Base-by-base conservation (phyloP, 176 grass and related monocot species). In the Paspalum notatum region DNA sequence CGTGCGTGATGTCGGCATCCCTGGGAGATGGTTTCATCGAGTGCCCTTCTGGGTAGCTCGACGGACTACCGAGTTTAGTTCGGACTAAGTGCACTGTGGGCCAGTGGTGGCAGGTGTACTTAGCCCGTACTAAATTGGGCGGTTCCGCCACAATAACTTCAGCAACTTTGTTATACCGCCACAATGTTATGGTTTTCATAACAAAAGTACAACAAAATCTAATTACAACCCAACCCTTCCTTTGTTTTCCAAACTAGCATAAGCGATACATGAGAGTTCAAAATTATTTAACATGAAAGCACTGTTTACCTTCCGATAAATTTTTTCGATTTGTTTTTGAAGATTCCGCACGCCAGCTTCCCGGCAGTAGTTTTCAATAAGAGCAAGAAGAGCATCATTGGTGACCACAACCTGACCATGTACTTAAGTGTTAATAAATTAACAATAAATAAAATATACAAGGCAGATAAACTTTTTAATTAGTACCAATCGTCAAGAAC, bases 271-370 rank as follows among this genome's bases (percentile, higher is more conserved):
- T 22, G 55, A 58, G 55, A n/a, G 55, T 24, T 58, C 21, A 22
- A 21, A 57, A 56, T 58, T 56, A 9, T 58, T 58, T 58, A 58
- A 58, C 9, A 58, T 24, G 55, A 58, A 58, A 21, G 55, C 45
- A 56, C 55, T 18, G 72, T 44, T 54, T 61, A 91, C 81, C 87
- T 91, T 91, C 56, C 89, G 82, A 82, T 94, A 94, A 83, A 94
- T 88, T 58, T 88, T 94, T 83, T 94, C 85, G 22, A 94, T 90
- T 55, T 90, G 85, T 52, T 90, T 90, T 84, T 94, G 85, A 79
- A 94, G 91, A 67, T 94, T 94, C 53, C 88, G 85, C 62, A 94
- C 88, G 39, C 91, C 91, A 56, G 91, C 88, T 94, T 94, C 91
- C 17, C 85, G 68, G 56, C 91, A 94, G 70, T 94, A 94, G 51